Conservation (phyloP, 805 yeast species). For the Candida ipomoeae region DNA sequence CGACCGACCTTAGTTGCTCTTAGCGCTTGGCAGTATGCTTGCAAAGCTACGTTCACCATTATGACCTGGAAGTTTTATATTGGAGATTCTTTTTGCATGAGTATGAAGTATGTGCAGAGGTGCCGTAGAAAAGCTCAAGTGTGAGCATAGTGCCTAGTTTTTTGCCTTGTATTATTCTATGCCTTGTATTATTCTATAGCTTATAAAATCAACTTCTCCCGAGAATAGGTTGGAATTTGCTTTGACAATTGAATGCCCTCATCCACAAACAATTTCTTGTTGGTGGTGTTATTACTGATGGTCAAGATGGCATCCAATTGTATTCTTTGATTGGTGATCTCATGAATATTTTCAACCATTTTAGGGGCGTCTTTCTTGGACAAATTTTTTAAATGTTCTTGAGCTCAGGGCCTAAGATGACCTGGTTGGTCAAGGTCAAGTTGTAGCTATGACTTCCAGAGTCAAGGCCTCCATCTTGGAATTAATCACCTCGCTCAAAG, state of each 20-base stretch:
- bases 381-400: constrained; percentile 23
- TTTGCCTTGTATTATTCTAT: background rate
- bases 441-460: constrained; percentile 40
- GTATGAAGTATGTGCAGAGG: background rate
- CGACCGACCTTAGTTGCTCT: constrained; percentile 62
- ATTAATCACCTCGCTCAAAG: constrained; percentile 43
- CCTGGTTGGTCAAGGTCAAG: constrained; percentile 46
- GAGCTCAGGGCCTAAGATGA: constrained; percentile 26
- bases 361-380: constrained; percentile 18
- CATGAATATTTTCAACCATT: constrained; percentile 24
- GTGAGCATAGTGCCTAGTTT: background rate
- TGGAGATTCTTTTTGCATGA: background rate
- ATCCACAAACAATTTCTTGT: constrained; percentile 26
- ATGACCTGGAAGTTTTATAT: background rate
- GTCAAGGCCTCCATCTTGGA: constrained; percentile 43
- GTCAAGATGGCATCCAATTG: constrained; percentile 34
- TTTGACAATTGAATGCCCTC: constrained; percentile 28
- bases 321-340: constrained; percentile 24
- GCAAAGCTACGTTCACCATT: constrained; percentile 12
- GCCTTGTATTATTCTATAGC: too few relatives aligned
- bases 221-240: constrained; percentile 51
- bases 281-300: constrained; percentile 25
- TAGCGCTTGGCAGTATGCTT: constrained; percentile 64
- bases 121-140: background rate
- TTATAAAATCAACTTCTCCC: constrained; percentile 45